phyloP scores from a whole-genome alignment of 805 yeast genomes.

The Priceomyces fermenticarens region DNA sequence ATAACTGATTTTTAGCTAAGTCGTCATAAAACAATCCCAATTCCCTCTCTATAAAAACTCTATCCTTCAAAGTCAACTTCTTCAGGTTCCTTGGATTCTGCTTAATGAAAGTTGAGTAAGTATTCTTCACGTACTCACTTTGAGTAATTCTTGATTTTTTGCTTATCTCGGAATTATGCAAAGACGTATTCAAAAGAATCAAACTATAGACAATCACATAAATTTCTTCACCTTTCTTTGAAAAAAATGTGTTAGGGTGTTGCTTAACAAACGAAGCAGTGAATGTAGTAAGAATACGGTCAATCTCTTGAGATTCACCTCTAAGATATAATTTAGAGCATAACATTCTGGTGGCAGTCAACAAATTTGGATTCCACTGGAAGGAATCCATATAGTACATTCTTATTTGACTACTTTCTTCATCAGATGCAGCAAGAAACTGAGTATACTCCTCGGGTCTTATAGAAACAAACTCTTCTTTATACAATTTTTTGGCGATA shows the following conservation, averaged over 20 bases:
- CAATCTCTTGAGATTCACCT: conserved; percentile 83
- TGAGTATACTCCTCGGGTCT: conserved; percentile 45
- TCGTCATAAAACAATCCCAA: conserved; percentile 45
- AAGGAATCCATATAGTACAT: conserved; percentile 46
- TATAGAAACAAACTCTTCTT: conserved; percentile 41
- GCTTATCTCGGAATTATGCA: conserved; percentile 52
- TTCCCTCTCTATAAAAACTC: conserved; percentile 44
- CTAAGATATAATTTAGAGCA: conserved; percentile 68
- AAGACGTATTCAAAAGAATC: conserved; percentile 71
- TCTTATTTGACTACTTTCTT: conserved; percentile 40
- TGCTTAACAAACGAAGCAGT: conserved; percentile 58
- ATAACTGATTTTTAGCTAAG: conserved; percentile 35
- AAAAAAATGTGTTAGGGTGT: conserved; percentile 51
- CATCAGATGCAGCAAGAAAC: conserved; percentile 35
- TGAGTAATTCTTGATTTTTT: conserved; percentile 38
- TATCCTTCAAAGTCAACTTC: conserved; percentile 33
- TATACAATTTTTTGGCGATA: conserved; percentile 34
- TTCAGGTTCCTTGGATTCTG: conserved; percentile 28
- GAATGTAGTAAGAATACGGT: conserved; percentile 66
- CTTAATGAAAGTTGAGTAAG: conserved; percentile 39
- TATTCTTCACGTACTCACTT: conserved; percentile 39
- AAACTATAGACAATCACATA: conserved; percentile 72
- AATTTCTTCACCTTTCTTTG: conserved; percentile 49
- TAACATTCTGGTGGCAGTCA: conserved; percentile 54
- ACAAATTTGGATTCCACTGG: conserved; percentile 48